A percentile compares a stretch with the other conserved stretches of the same genome.
phyloP scores from a whole-genome alignment of 1,139 yeast genomes.

The Williopsis jadinii region DNA sequence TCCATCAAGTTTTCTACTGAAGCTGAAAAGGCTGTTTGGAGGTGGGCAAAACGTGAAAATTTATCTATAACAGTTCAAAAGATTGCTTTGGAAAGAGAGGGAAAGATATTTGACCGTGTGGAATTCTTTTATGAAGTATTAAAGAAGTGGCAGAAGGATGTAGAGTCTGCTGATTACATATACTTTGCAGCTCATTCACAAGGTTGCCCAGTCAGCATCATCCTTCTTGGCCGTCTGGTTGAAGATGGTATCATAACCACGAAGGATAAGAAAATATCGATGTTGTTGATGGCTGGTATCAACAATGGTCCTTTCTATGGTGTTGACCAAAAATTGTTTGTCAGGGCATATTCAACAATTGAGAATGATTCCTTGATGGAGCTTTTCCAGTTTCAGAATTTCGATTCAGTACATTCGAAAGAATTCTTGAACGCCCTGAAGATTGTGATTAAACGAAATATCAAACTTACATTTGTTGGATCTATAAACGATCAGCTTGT shows the following conservation, averaged over 20 bases:
- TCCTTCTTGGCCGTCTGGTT: constrained; percentile 64
- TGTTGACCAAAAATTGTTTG: constrained; percentile 71
- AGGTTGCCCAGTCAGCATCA: constrained; percentile 88
- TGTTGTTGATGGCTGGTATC: constrained; percentile 92
- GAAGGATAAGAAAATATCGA: constrained; percentile 51
- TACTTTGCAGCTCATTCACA: constrained; percentile 93
- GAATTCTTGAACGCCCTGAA: constrained; percentile 64
- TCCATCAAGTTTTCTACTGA: constrained; percentile 81
- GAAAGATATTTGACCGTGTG: constrained; percentile 80
- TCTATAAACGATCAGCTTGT: constrained; percentile 89
- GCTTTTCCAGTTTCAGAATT: constrained; percentile 79
- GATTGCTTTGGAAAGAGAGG: constrained; percentile 90
- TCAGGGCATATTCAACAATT: constrained; percentile 83
- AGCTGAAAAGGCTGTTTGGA: constrained; percentile 68
- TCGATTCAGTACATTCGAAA: constrained; percentile 62
- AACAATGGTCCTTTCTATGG: constrained; percentile 93
- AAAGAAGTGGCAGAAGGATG: constrained; percentile 61
- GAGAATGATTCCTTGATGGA: constrained; percentile 84
- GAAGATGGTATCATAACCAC: constrained; percentile 54
- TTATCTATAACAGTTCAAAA: constrained; percentile 67
- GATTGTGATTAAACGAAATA: constrained; percentile 59
- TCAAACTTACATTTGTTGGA: constrained; percentile 75
- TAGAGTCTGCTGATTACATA: constrained; percentile 73
- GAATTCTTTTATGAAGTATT: constrained; percentile 70
- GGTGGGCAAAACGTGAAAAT: constrained; percentile 56